These are phyloP conservation scores for Mucor racemosus DNA, from an alignment of 371 early-diverging fungal genomes.

Conservation along the genomic window DNA sequence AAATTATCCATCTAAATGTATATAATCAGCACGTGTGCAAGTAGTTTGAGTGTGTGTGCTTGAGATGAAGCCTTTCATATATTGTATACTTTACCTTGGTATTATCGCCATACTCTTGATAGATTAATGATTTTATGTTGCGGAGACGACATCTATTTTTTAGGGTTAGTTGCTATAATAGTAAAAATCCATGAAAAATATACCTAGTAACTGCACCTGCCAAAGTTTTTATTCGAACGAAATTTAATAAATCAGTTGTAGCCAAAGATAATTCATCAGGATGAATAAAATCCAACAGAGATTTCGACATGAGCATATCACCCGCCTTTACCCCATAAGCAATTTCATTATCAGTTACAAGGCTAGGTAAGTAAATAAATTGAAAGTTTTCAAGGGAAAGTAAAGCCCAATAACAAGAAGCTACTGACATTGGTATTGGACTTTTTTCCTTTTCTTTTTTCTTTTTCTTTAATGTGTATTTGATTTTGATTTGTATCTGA, in stretches of 20 bases:
- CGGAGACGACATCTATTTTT: conserved; percentile 18
- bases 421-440: conserved; percentile 15
- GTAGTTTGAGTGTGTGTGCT: neutral
- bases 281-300: conserved; percentile 63
- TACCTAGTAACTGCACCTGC: conserved; percentile 68
- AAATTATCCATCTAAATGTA: neutral
- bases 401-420: conserved; percentile 58
- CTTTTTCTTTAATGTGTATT: no score
- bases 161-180: neutral
- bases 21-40: conserved; percentile 1
- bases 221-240: conserved; percentile 53
- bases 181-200: neutral
- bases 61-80: neutral
- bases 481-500: neutral
- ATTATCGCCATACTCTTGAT: conserved; percentile 8
- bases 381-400: conserved; percentile 54
- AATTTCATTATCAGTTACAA: conserved; percentile 25
- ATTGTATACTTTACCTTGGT: neutral
- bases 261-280: conserved; percentile 62
- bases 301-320: conserved; percentile 47
- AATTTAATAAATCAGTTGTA: conserved; percentile 53
- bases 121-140: conserved; percentile 9
- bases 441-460: neutral
- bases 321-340: conserved; percentile 33
- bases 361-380: conserved; percentile 53